Evolutionary conservation across 805 yeast species (phyloP), one percentile per base, ranked within the genome.

Genomic region (Priceomyces medius): DNA sequence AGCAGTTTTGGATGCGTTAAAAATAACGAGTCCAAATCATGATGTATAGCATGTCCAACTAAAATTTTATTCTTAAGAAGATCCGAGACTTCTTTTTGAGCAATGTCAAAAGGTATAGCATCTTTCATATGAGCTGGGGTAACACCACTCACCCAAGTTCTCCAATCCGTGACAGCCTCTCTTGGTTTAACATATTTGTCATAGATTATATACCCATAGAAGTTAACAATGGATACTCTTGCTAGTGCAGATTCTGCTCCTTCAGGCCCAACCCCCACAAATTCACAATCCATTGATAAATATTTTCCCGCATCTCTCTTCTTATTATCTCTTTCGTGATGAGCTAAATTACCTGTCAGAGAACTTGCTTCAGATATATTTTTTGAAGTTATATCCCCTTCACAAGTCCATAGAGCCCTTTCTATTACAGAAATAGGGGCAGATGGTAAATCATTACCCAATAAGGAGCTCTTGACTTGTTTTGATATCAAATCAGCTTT

Each of bases 81-180:
- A 1, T 76, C 71, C 0, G 79, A 59, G 0, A 80, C 82, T 37
- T 63, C 66, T 18, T 64, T 49, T 56, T 85, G 95, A 0, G 91
- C 95, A 18, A 78, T 77, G 48, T 76, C 71, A 53, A 85, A 85
- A 1, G 79, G 46, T 0, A 83, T 72, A 0, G 97, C 97, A 31
- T 70, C 60, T 20, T 66, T 65, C 85, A 90, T 80, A 55, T 83
- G 78, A 2, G 64, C 60, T 0, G 96, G 88, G 2, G 81, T 70
- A 2, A 90, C 77, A 19, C 98, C 98, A 61, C 91, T 82, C 16
- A 88, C 95, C 85, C 89, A 81, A 0, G 97, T 90, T 60, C 97
- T 74, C 90, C 93, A 90, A 54, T 90, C 95, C 0, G 90, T 82
- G 2, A 90, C 95, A 41, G 66, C 68, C 52, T 83, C 89, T 23